These are phyloP conservation scores for Candida ponderosae DNA, from an alignment of 805 yeast species.

Conservation along the genomic window DNA sequence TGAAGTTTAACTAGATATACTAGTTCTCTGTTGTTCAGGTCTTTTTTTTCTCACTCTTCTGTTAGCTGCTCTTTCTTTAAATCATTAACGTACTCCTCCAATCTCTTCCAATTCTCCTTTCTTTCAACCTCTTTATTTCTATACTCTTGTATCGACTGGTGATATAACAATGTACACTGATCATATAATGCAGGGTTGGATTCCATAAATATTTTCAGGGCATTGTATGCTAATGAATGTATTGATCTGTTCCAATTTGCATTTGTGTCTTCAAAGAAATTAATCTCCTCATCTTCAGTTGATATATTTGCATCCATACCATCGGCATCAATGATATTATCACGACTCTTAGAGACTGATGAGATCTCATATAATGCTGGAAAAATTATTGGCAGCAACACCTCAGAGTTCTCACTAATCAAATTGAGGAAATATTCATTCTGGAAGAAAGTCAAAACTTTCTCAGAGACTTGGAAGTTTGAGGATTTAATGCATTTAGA, in stretches of 20 bases:
- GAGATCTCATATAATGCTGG: constrained; percentile 85
- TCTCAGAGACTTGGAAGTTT: constrained; percentile 96
- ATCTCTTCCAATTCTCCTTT: constrained; percentile 61
- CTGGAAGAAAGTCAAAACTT: constrained; percentile 89
- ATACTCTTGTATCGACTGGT: constrained; percentile 71
- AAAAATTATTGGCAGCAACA: constrained; percentile 85
- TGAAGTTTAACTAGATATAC: too few relatives aligned
- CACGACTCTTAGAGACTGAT: neutral
- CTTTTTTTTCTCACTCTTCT: too few relatives aligned
- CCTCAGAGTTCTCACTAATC: constrained; percentile 89
- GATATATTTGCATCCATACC: constrained; percentile 13
- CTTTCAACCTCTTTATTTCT: constrained; percentile 53
- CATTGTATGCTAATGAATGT: constrained; percentile 83
- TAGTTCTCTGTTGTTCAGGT: too few relatives aligned
- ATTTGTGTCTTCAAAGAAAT: constrained; percentile 35
- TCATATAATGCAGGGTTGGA: constrained; percentile 87
- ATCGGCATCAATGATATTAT: constrained; percentile 19
- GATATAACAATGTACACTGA: constrained; percentile 83
- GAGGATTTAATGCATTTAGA: constrained; percentile 91
- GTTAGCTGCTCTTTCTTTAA: constrained; percentile 12
- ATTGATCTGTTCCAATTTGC: constrained; percentile 93
- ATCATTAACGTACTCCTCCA: constrained; percentile 50
- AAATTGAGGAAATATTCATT: constrained; percentile 88
- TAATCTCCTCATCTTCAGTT: constrained; percentile 29
- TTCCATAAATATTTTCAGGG: constrained; percentile 84